Evolutionary conservation across 78 protist species (phyloP).

Genomic region (Thecamonas trahens): DNA sequence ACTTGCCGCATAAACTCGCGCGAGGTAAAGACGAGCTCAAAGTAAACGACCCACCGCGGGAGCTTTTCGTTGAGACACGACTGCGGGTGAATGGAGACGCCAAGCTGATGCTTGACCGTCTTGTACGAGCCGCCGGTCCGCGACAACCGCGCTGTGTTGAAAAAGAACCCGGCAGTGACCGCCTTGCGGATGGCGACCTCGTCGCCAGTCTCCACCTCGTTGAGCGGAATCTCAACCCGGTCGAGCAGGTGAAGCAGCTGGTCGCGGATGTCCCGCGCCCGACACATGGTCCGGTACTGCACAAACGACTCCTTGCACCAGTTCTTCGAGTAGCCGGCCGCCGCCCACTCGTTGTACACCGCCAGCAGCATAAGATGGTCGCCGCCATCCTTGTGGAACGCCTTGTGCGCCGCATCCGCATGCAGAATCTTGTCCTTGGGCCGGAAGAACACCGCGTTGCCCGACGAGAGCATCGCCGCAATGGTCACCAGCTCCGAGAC

Average conservation of each 20-base stretch:
- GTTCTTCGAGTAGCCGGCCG: constrained; percentile 57
- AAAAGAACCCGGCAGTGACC: constrained; percentile 85
- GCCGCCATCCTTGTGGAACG: constrained; percentile 59
- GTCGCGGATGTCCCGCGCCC: constrained; percentile 89
- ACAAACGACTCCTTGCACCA: constrained; percentile 94
- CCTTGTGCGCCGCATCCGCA: constrained; percentile 72
- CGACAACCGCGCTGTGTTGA: constrained; percentile 55
- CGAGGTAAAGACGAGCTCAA: constrained; percentile 42
- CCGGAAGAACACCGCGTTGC: constrained; percentile 75
- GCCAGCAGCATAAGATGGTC: constrained; percentile 88
- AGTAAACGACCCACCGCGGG: constrained; percentile 54
- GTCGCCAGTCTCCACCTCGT: neutral
- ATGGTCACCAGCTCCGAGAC: constrained; percentile 23
- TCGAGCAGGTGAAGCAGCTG: constrained; percentile 77
- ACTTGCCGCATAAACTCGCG: constrained; percentile 85
- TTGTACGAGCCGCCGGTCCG: constrained; percentile 38
- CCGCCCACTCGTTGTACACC: constrained; percentile 84
- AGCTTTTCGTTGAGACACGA: constrained; percentile 59
- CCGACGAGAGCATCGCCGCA: constrained; percentile 86
- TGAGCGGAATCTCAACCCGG: constrained; percentile 68
- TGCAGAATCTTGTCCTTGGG: constrained; percentile 75
- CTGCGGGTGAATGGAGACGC: constrained; percentile 71
- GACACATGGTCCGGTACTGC: constrained; percentile 81
- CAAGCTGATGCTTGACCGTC: constrained; percentile 68
- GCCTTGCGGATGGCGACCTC: constrained; percentile 62